Conservation (phyloP, 1,284 basidiomycete species). For the Melampsora occidentalis region DNA sequence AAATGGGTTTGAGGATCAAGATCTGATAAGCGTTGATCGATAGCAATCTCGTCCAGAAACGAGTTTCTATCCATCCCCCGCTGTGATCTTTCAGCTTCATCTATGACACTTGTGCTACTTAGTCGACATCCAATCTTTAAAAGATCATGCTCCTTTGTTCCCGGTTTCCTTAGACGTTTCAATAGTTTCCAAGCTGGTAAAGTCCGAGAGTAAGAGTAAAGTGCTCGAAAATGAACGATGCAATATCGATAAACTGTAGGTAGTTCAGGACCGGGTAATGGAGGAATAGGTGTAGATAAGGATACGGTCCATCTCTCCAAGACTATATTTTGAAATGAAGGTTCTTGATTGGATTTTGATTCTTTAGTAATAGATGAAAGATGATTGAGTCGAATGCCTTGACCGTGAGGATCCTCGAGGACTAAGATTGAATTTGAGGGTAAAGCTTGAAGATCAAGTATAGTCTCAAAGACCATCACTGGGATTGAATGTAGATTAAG, state of each 20-base stretch:
- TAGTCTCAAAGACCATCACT: slow-evolving; percentile 34
- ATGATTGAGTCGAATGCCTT: neutral
- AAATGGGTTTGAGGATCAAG: neutral
- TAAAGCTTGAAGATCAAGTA: slow-evolving; percentile 27
- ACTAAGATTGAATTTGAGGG: slow-evolving; percentile 20
- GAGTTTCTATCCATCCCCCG: neutral
- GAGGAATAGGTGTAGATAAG: slow-evolving; percentile 2
- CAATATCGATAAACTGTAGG: slow-evolving; percentile 42
- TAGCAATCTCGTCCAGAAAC: slow-evolving; percentile 2
- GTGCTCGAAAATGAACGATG: slow-evolving; percentile 37
- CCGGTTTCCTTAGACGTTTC: slow-evolving; percentile 6
- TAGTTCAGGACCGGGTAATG: slow-evolving; percentile 8
- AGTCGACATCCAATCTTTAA: slow-evolving; percentile 35
- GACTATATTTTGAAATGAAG: slow-evolving; percentile 24
- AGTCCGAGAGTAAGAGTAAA: slow-evolving; percentile 21
- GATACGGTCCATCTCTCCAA: slow-evolving; percentile 37
- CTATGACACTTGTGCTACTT: slow-evolving; percentile 3
- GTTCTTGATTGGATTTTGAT: neutral
- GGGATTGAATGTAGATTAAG: slow-evolving; percentile 6
- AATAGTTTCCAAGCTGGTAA: slow-evolving; percentile 21
- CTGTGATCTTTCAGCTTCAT: neutral
- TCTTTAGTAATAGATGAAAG: neutral
- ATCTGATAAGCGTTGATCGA: slow-evolving; percentile 17
- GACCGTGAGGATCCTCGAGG: neutral
- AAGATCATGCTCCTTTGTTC: neutral